Base-by-base conservation (phyloP, 163 green algal species). In the Smithsoniella earleae region DNA sequence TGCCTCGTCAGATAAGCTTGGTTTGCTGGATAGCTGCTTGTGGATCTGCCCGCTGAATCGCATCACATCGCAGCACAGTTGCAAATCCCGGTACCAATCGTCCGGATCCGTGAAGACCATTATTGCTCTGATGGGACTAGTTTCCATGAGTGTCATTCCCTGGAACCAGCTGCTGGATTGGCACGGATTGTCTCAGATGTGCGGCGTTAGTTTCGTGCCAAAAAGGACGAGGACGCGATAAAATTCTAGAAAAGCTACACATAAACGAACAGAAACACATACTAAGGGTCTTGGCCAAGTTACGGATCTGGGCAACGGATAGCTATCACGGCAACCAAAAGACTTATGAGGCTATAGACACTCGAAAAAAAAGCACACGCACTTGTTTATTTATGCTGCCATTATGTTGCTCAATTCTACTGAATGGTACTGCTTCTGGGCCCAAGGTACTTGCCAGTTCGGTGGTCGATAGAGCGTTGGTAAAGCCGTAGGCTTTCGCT, bases 61-160 rank as follows among this genome's bases (percentile, higher is more conserved):
- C 2, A 93, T 37, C 36, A 95, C 82, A 73, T 96, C 90, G 2
- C 79, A 73, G 16, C 90, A 81, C 3, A 95, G 77, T 80, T 95
- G 89, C 46, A 91, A 45, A 62, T 91, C 86, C 1, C 80, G 69
- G 22, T 88, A 88, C 85, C 85, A 90, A 46, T 86, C 85, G 10
- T 79, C 76, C 3, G 82, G 82, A 69, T 89, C 84, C 1, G 63
- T 85, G 65, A 92, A 83, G 0, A 94, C 83, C 33, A 95, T 73
- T 43, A 88, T 75, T 2, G 88, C 79, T 8, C 73, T 58, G 0
- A 89, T 79, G 18, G 83, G 84, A 0, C 62, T 5, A 8, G 36
- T 37, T 62, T 81, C 79, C 5, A 52, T 86, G 16, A 44, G 10
- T 49, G 40, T 49, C 40, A 49, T 13, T 13, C 40, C 40, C 40